A percentile compares a stretch with the other conserved stretches of the same genome.
Conservation (phyloP, 2,329 filamentous ascomycete genomes). For the Nemania serpens region DNA sequence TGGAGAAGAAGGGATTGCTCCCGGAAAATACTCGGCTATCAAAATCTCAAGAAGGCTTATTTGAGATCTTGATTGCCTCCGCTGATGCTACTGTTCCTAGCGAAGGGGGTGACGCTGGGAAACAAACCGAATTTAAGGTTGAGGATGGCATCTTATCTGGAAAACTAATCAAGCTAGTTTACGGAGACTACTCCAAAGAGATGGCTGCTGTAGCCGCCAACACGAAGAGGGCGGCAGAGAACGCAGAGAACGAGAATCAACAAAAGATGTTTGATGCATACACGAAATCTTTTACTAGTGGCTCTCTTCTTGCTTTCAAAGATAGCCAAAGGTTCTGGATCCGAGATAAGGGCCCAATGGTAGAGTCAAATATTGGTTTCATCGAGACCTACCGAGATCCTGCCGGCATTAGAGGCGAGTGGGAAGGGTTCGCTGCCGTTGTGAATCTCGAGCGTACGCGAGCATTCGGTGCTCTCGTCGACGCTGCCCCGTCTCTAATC, state of each 20-base stretch:
- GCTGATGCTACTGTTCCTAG: slow-evolving; percentile 63
- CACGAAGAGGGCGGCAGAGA: slow-evolving; percentile 69
- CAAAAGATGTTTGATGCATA: slow-evolving; percentile 64
- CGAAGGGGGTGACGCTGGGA: slow-evolving; percentile 70
- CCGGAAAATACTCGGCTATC: slow-evolving; percentile 76
- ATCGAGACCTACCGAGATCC: slow-evolving; percentile 87
- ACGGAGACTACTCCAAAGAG: slow-evolving; percentile 74
- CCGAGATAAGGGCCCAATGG: slow-evolving; percentile 77
- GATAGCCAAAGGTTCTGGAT: slow-evolving; percentile 83
- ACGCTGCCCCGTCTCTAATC: slow-evolving; percentile 80
- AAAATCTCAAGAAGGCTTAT: slow-evolving; percentile 67
- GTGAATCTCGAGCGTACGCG: slow-evolving; percentile 90
- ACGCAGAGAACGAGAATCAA: slow-evolving; percentile 75
- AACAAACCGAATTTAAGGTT: slow-evolving; percentile 64
- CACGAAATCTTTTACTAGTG: slow-evolving; percentile 72
- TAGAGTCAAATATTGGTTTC: slow-evolving; percentile 83
- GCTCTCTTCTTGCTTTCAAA: slow-evolving; percentile 78
- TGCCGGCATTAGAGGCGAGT: slow-evolving; percentile 79
- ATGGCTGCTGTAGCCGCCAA: slow-evolving; percentile 71
- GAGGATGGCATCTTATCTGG: slow-evolving; percentile 64
- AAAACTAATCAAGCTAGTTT: slow-evolving; percentile 72
- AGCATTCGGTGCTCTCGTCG: slow-evolving; percentile 84
- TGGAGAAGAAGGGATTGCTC: slow-evolving; percentile 72
- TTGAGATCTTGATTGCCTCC: slow-evolving; percentile 77
- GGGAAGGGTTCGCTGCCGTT: slow-evolving; percentile 81